phyloP scores from a whole-genome alignment of 192 early-diverging fungal species.

The Helicostylum pulchrum region DNA sequence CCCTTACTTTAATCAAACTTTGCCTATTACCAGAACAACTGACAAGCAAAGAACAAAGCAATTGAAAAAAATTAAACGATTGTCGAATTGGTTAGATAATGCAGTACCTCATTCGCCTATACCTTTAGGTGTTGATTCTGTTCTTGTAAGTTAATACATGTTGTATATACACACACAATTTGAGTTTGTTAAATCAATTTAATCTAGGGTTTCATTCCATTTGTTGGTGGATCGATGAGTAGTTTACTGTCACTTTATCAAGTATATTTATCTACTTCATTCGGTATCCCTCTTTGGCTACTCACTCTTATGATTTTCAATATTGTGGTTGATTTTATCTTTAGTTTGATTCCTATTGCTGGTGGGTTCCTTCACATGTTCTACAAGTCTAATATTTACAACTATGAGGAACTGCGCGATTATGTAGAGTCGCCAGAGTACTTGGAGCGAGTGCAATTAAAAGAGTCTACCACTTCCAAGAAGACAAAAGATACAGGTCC shows the following conservation, averaged over 20 bases:
- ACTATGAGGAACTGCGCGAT: conserved; percentile 21
- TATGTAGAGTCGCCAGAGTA: conserved; percentile 10
- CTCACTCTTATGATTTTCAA: conserved; percentile 21
- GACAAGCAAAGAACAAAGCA: conserved; percentile 2
- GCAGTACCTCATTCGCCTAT: conserved; percentile 27
- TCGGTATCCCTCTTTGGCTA: conserved; percentile 31
- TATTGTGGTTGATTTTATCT: conserved; percentile 15
- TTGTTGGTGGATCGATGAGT: conserved; percentile 19
- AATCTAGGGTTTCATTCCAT: conserved; percentile 26
- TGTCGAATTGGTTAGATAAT: conserved; percentile 24
- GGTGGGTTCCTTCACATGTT: conserved; percentile 25
- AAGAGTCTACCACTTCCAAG: not conserved
- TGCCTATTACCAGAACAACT: not conserved
- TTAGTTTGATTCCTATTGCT: conserved; percentile 22
- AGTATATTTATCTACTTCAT: conserved; percentile 22
- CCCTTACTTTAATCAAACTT: conserved; percentile 6
- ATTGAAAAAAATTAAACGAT: conserved; percentile 12
- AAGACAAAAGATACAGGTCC: not conserved
- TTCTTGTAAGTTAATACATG: conserved; percentile 16
- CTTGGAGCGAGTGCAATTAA: not conserved
- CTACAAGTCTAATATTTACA: conserved; percentile 30
- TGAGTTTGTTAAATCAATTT: not conserved
- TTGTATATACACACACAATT: not conserved
- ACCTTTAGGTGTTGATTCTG: conserved; percentile 22
- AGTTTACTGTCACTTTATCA: conserved; percentile 4